A percentile compares a stretch with the other conserved stretches of the same genome.
These are phyloP conservation scores for Elymus sibiricus DNA, from an alignment of 176 grass and related monocot species.

Conservation along the genomic window DNA sequence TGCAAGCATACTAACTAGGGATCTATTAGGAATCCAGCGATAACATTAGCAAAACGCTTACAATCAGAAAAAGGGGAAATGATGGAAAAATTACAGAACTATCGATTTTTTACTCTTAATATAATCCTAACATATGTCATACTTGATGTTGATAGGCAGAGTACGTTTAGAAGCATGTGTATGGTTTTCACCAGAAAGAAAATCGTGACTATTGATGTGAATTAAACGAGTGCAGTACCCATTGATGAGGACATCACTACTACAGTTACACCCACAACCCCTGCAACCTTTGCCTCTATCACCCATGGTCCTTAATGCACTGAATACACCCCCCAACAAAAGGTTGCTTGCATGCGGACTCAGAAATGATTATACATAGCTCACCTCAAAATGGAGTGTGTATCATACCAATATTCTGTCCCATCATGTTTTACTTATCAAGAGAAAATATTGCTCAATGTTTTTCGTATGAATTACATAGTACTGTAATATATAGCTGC, in stretches of 20 bases:
- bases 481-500: neutral
- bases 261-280: too few relatives aligned
- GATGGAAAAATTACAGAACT: neutral
- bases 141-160: neutral
- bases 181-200: neutral
- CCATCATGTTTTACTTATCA: neutral
- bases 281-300: too few relatives aligned
- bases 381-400: neutral
- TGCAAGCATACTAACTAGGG: neutral
- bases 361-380: neutral
- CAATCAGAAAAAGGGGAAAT: neutral
- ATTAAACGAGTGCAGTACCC: neutral
- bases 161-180: neutral
- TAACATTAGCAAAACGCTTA: neutral
- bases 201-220: neutral
- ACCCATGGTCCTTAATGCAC: neutral
- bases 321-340: neutral
- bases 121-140: neutral
- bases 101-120: neutral
- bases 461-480: neutral
- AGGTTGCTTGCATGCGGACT: neutral
- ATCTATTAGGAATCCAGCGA: neutral
- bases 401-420: neutral
- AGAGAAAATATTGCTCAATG: neutral
- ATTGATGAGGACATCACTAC: too few relatives aligned